Base-by-base conservation (phyloP, 139 green algal genomes). In the Closterium sp. region DNA sequence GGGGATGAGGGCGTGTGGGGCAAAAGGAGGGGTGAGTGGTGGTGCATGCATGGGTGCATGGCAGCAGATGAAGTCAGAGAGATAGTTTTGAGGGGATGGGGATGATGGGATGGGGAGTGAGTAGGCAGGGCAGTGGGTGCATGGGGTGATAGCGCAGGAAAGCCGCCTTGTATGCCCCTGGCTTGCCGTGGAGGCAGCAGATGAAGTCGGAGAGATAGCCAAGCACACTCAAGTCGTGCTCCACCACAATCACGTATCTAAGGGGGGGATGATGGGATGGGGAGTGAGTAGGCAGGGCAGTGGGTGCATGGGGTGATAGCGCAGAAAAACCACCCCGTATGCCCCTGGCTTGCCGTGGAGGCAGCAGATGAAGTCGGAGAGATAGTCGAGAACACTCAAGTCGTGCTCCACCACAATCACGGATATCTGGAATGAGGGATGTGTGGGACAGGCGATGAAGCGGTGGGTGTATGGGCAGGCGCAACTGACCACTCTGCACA, bases 181-280 rank as follows among this genome's bases (percentile, higher is more conserved):
- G 98, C 96, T 99, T 98, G 92, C 98, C 98, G 92, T 99, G 99
- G 93, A 99, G 95, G 96, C 98, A 99, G 97, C 98, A 99, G 93
- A 99, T 98, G 96, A 99, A 99, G 97, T 99, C 98, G 2, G 97
- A 99, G 22, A 99, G 96, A 96, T 99, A 99, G 96, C 99, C 98
- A 89, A 99, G 96, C 92, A 99, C 98, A 24, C 95, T 96, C 88
- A 98, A 94, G 91, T 99, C 97, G 95, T 99, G 98, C 97, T 99
- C 98, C 91, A 99, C 98, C 22, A 99, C 97, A 30, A 99, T 98
- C 9, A 99, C 97, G 92, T 97, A 99, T 86, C 93, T 95, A n/a
- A n/a, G n/a, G n/a, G n/a, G n/a, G n/a, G n/a, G n/a, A n/a, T n/a
- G n/a, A n/a, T n/a, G n/a, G n/a, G n/a, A n/a, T n/a, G n/a, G n/a